phyloP scores from a whole-genome alignment of 305 asterid genomes.

The Solanum chacoense region DNA sequence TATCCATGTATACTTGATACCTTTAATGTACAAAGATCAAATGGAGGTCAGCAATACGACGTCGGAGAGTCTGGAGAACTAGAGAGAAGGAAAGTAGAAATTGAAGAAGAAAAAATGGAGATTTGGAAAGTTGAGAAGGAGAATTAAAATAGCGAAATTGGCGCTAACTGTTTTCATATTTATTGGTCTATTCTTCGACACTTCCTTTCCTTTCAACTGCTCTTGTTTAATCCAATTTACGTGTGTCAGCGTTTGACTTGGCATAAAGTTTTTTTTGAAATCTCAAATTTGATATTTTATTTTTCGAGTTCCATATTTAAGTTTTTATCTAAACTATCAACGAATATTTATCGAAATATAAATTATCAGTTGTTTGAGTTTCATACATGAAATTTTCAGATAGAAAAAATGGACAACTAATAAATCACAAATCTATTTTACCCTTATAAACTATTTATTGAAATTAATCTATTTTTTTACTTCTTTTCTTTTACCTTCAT shows the following conservation, averaged over 20 bases:
- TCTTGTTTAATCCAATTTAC: background rate
- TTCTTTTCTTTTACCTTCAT: background rate
- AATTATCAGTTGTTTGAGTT: background rate
- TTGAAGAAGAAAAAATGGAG: background rate
- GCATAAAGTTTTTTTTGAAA: too few species aligned
- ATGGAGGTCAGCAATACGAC: background rate
- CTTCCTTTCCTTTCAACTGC: background rate
- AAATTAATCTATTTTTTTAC: background rate
- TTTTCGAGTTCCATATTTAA: background rate
- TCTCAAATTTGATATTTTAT: too few species aligned
- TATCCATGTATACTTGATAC: background rate
- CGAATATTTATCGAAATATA: too few species aligned
- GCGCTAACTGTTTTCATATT: background rate
- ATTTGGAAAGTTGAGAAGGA: background rate
- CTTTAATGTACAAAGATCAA: background rate
- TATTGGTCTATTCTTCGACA: background rate
- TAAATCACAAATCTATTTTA: background rate
- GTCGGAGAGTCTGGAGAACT: background rate
- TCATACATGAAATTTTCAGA: too few species aligned
- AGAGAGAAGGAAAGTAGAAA: background rate
- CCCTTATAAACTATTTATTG: background rate
- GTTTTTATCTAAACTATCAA: too few species aligned
- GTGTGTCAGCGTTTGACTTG: background rate
- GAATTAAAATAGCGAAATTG: background rate
- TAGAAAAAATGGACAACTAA: too few species aligned